These are phyloP conservation scores for Pseudozyma sp. DNA, from an alignment of 1,284 basidiomycete genomes.

Conservation along the genomic window DNA sequence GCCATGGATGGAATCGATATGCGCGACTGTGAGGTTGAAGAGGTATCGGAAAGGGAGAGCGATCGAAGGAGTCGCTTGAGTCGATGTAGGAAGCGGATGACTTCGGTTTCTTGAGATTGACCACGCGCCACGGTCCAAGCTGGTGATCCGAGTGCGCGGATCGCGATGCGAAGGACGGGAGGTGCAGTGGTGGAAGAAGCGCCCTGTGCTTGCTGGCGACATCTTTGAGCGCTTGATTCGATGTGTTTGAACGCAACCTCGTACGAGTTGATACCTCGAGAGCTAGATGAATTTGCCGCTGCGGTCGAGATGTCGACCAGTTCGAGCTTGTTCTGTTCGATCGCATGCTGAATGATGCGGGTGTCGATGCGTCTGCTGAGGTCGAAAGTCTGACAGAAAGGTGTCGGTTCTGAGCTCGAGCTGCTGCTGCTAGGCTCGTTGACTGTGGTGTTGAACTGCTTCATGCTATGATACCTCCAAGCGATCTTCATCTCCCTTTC, in stretches of 20 bases:
- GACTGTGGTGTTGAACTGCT: conserved; percentile 88
- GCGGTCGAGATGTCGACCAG: conserved; percentile 25
- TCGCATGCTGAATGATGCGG: conserved; percentile 38
- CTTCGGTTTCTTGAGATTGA: conserved; percentile 16
- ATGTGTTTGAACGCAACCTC: conserved; percentile 39
- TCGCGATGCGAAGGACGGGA: conserved; percentile 54
- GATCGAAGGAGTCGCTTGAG: conserved; percentile 51
- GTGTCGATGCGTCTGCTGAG: conserved; percentile 71
- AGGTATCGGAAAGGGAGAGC: conserved; percentile 36
- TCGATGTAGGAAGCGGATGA: conserved; percentile 54
- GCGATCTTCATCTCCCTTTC: conserved; percentile 71
- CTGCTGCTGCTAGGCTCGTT: conserved; percentile 26
- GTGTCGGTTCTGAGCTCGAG: conserved; percentile 38
- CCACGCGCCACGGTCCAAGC: conserved; percentile 37
- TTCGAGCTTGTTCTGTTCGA: conserved; percentile 27
- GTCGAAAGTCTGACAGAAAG: conserved; percentile 80
- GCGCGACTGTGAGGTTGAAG: background rate
- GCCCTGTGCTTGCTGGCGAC: conserved; percentile 6
- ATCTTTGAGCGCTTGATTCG: conserved; percentile 28
- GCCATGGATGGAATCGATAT: conserved; percentile 50
- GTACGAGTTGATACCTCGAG: conserved; percentile 11
- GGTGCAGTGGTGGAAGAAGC: conserved; percentile 7
- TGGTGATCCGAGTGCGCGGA: conserved; percentile 57
- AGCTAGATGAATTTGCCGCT: background rate
- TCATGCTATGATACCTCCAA: conserved; percentile 94